Percentiles rank a stretch among this genome's conserved stretches.
phyloP scores from a whole-genome alignment of 2,329 filamentous ascomycete species.

The Cordyceps farinosa region DNA sequence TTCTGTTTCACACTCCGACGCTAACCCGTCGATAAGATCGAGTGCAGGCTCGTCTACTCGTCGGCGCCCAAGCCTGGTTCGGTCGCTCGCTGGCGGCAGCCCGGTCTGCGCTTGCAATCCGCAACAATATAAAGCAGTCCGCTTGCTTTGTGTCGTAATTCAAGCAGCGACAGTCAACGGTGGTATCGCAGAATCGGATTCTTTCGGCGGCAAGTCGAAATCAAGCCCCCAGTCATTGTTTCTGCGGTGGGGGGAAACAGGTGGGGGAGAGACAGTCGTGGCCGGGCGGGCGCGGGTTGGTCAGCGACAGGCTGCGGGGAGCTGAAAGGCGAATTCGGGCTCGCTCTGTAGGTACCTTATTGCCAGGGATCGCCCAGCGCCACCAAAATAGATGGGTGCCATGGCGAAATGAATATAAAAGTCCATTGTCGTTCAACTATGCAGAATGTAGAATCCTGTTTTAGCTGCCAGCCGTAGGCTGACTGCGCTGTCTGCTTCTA shows the following conservation, averaged over 20 bases:
- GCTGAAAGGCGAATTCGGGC: not conserved
- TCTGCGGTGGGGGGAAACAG: slow-evolving; percentile 3
- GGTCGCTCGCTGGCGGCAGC: not conserved
- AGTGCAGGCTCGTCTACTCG: not conserved
- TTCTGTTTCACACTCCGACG: not conserved
- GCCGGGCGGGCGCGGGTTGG: not conserved
- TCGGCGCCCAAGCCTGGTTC: not conserved
- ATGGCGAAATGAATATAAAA: not conserved
- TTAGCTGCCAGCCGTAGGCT: not conserved
- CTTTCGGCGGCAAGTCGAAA: not conserved
- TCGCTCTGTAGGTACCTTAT: not conserved
- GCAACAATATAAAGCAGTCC: not conserved
- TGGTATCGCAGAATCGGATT: too few relatives aligned
- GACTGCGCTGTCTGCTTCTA: not conserved
- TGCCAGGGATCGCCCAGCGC: not conserved
- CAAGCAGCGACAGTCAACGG: too few relatives aligned
- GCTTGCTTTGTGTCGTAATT: not conserved
- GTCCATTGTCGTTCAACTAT: not conserved
- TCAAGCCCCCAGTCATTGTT: not conserved
- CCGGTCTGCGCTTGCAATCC: not conserved
- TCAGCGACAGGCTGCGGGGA: slow-evolving; percentile 5
- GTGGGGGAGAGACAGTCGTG: not conserved
- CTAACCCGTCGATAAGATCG: not conserved
- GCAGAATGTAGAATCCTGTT: not conserved
- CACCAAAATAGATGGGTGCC: not conserved